These are phyloP conservation scores for Globisporangium alternatum DNA, from an alignment of 352 stramenopile species.

Conservation along the genomic window DNA sequence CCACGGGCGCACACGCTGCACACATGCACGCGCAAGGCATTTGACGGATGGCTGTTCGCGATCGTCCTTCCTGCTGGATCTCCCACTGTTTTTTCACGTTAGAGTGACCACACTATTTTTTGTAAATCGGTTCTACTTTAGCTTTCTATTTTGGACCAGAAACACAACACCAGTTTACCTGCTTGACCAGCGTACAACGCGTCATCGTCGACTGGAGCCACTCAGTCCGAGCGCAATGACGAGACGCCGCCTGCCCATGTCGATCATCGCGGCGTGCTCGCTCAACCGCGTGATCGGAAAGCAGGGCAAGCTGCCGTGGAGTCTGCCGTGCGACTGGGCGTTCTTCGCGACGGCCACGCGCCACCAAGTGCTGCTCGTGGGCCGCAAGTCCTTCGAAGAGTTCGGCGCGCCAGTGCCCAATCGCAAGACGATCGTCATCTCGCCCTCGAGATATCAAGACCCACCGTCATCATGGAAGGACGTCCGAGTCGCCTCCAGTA, in stretches of 20 bases:
- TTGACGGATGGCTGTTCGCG: no score
- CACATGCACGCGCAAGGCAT: no score
- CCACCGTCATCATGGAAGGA: conserved; percentile 16
- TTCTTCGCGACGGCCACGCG: conserved; percentile 61
- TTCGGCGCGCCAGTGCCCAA: conserved; percentile 41
- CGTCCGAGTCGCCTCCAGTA: conserved; percentile 31
- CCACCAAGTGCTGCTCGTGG: conserved; percentile 60
- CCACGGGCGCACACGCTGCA: no score
- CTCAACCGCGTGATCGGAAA: conserved; percentile 67
- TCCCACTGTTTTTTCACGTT: no score
- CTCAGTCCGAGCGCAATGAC: neutral
- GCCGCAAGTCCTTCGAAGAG: conserved; percentile 55
- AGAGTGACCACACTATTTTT: no score
- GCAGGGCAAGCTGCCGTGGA: conserved; percentile 53
- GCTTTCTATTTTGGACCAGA: neutral
- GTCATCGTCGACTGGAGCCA: neutral
- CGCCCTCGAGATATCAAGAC: conserved; percentile 15
- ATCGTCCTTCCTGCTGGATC: no score
- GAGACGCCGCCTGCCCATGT: conserved; percentile 31
- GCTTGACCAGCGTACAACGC: neutral
- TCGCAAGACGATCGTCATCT: conserved; percentile 64
- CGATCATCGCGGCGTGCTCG: conserved; percentile 67
- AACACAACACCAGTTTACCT: neutral
- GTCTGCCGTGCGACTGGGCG: conserved; percentile 59
- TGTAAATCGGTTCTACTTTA: neutral